Evolutionary conservation across 2,329 filamentous ascomycete species (phyloP).

Genomic region (Exophiala lecanii-corni): DNA sequence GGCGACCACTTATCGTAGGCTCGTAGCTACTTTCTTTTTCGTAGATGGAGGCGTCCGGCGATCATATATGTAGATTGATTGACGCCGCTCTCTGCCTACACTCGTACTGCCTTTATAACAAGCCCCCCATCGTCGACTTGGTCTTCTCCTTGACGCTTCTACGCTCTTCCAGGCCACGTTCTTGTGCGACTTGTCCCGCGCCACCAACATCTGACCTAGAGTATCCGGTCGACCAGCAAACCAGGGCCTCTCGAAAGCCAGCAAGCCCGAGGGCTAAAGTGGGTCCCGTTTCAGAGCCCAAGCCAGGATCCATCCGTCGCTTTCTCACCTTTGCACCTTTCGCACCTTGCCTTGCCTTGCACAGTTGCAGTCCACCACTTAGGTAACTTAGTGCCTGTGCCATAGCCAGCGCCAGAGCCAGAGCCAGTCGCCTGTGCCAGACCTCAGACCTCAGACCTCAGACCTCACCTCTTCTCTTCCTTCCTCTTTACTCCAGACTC

Average conservation of each 20-base stretch:
- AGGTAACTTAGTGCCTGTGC: too few species aligned
- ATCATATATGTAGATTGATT: too few species aligned
- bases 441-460: not conserved
- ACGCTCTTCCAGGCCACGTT: slow-evolving; percentile 19
- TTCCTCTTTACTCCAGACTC: slow-evolving; percentile 32
- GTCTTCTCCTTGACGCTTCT: too few species aligned
- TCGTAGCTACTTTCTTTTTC: too few species aligned
- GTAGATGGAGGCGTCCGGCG: too few species aligned
- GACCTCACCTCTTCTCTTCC: slow-evolving; percentile 15
- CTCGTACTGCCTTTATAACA: too few species aligned
- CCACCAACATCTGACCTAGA: slow-evolving; percentile 5
- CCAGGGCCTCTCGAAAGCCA: too few species aligned
- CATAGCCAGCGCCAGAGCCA: too few species aligned
- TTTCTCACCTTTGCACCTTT: slow-evolving; percentile 10
- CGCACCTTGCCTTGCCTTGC: slow-evolving; percentile 13
- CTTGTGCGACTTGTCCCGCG: slow-evolving; percentile 18
- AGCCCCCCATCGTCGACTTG: too few species aligned
- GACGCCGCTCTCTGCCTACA: too few species aligned
- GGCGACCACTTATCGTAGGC: too few species aligned
- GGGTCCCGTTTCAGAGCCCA: slow-evolving; percentile 19
- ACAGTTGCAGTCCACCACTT: not conserved
- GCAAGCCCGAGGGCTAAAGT: slow-evolving; percentile 5
- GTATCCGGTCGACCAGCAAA: not conserved
- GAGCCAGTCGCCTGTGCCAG: too few species aligned
- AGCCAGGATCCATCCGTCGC: slow-evolving; percentile 7